phyloP scores from a whole-genome alignment of 805 yeast genomes.

The Pichia phayaonensis region DNA sequence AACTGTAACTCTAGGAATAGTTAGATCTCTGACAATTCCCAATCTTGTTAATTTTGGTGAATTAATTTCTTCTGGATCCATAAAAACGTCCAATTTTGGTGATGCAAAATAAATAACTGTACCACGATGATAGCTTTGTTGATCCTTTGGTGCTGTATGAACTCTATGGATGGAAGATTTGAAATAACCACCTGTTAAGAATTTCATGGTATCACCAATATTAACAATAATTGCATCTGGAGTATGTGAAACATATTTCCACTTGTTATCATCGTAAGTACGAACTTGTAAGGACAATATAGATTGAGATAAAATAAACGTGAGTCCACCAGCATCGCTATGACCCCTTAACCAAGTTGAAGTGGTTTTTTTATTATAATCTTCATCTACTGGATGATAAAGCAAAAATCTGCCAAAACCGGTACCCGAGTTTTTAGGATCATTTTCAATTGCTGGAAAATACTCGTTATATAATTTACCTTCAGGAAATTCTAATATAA shows the following conservation, averaged over 20 bases:
- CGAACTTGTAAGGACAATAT: slow-evolving; percentile 34
- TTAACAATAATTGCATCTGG: slow-evolving; percentile 35
- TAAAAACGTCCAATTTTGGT: slow-evolving; percentile 28
- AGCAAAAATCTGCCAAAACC: slow-evolving; percentile 34
- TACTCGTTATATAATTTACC: slow-evolving; percentile 33
- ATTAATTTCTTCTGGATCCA: slow-evolving; percentile 36
- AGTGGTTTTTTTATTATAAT: slow-evolving; percentile 27
- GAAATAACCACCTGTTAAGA: slow-evolving; percentile 39
- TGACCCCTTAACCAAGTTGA: slow-evolving; percentile 42
- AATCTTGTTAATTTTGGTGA: slow-evolving; percentile 32
- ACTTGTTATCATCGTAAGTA: slow-evolving; percentile 30
- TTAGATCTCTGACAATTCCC: slow-evolving; percentile 26
- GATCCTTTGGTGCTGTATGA: slow-evolving; percentile 39
- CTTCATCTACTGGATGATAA: slow-evolving; percentile 29
- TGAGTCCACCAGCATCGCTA: slow-evolving; percentile 35
- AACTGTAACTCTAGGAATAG: slow-evolving; percentile 29
- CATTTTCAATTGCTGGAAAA: slow-evolving; percentile 29
- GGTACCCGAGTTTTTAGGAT: slow-evolving; percentile 31
- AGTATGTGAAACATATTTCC: slow-evolving; percentile 35
- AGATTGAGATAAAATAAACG: slow-evolving; percentile 36
- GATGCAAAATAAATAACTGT: slow-evolving; percentile 38
- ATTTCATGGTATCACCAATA: slow-evolving; percentile 36
- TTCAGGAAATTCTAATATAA: slow-evolving; percentile 40
- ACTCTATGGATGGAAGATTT: slow-evolving; percentile 41
- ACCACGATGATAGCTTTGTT: slow-evolving; percentile 29